Evolutionary conservation across 176 grass and related monocot species (phyloP).

Genomic region (Carex cristatella): DNA sequence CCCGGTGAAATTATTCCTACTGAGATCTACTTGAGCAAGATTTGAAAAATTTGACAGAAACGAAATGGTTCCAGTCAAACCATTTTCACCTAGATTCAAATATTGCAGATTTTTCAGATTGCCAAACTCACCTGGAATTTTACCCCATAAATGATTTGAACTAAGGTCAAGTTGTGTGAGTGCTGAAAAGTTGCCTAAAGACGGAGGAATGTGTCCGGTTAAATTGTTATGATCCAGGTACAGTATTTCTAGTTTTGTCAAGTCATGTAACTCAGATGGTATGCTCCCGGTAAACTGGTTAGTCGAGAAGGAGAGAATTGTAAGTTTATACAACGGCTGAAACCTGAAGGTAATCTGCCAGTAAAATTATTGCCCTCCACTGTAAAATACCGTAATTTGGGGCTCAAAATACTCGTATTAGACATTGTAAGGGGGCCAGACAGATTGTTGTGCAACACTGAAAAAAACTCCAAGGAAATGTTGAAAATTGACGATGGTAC

Average conservation of each 20-base stretch:
- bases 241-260: background rate
- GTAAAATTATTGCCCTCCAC: conserved; percentile 10
- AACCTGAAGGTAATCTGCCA: conserved; percentile 8
- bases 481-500: conserved; percentile 21
- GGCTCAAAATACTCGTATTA: background rate
- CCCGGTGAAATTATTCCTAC: background rate
- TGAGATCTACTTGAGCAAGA: background rate
- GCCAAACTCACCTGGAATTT: background rate
- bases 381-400: background rate
- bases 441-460: background rate
- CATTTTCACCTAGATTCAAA: background rate
- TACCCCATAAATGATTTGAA: background rate
- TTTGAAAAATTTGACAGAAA: conserved; percentile 16
- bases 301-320: conserved; percentile 3
- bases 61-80: conserved; percentile 13
- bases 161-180: conserved; percentile 11
- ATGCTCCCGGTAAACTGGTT: conserved; percentile 26
- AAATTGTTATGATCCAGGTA: conserved; percentile 14
- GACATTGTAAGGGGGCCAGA: background rate
- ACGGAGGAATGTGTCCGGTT: conserved; percentile 9
- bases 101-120: conserved; percentile 2
- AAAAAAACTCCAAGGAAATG: conserved; percentile 3
- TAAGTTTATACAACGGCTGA: background rate
- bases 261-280: conserved; percentile 3
- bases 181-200: conserved; percentile 13